Percentiles rank a stretch among this genome's conserved stretches.
Conservation (phyloP, 805 yeast species). For the Saccharomycopsis oosterbeekiorum region DNA sequence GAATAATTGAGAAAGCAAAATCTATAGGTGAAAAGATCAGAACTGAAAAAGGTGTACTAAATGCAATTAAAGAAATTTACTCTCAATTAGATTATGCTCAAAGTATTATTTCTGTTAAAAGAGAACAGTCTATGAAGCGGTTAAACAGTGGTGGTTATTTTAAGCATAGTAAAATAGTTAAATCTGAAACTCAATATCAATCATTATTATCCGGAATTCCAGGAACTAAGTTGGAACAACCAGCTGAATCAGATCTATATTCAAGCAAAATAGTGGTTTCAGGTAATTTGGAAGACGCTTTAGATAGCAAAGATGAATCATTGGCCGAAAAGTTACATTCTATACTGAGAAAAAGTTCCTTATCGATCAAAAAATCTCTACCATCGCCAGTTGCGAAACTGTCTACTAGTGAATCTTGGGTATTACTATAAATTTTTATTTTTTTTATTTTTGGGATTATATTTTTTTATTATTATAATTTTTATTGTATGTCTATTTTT, state of each 20-base stretch:
- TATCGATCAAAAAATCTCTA: background rate
- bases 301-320: background rate
- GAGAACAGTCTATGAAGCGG: background rate
- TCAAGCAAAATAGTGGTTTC: background rate
- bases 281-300: background rate
- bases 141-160: background rate
- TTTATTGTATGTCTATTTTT: background rate
- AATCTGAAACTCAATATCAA: background rate
- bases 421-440: background rate
- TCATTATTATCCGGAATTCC: background rate
- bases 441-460: background rate
- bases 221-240: background rate
- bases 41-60: conserved; percentile 69
- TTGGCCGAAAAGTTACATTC: background rate
- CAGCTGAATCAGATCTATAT: background rate
- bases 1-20: conserved; percentile 60
- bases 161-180: background rate
- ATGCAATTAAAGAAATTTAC: conserved; percentile 73
- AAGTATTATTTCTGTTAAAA: conserved; percentile 27
- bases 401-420: background rate
- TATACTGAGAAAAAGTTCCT: background rate
- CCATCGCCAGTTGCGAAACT: background rate
- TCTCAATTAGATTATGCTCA: conserved; percentile 69
- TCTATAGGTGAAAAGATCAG: conserved; percentile 52
- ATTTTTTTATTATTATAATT: background rate